Evolutionary conservation across 768 basidiomycete species (phyloP).

Genomic region (Steccherinum ochraceum): DNA sequence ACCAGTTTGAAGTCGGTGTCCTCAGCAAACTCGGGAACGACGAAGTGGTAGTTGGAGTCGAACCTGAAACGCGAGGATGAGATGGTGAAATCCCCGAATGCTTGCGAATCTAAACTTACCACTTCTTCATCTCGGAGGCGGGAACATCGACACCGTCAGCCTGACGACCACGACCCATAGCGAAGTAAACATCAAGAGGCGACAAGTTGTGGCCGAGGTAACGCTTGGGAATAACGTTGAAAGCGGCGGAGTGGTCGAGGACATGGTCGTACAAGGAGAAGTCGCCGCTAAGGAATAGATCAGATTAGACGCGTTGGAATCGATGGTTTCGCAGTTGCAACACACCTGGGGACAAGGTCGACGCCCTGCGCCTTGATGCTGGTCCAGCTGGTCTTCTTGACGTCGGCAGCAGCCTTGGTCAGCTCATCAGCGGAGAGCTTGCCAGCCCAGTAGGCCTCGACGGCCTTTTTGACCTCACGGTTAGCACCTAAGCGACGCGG

Average conservation of each 20-base stretch:
- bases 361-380: conserved; percentile 80
- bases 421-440: conserved; percentile 86
- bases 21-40: conserved; percentile 93
- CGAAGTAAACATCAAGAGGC: conserved; percentile 92
- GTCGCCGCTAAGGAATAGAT: conserved; percentile 64
- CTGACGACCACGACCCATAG: conserved; percentile 99
- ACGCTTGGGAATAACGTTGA: conserved; percentile 95
- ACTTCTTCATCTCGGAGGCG: conserved; percentile 99
- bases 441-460: conserved; percentile 97
- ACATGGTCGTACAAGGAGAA: conserved; percentile 99
- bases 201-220: conserved; percentile 84
- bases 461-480: conserved; percentile 96
- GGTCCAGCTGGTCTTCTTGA: conserved; percentile 86
- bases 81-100: too few species aligned
- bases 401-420: conserved; percentile 78
- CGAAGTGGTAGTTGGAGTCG: conserved; percentile 98
- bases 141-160: conserved; percentile 92
- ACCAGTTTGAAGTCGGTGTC: conserved; percentile 89
- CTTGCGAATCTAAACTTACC: conserved; percentile 45
- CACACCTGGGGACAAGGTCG: conserved; percentile 87
- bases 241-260: conserved; percentile 91
- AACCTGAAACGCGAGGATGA: conserved; percentile 60
- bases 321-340: conserved; percentile 13
- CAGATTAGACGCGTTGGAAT: conserved; percentile 13
- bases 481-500: conserved; percentile 57